Percentiles rank a stretch among this genome's conserved stretches.
phyloP scores from a whole-genome alignment of 2,329 filamentous ascomycete species.

The Sphaerostilbella broomeana region DNA sequence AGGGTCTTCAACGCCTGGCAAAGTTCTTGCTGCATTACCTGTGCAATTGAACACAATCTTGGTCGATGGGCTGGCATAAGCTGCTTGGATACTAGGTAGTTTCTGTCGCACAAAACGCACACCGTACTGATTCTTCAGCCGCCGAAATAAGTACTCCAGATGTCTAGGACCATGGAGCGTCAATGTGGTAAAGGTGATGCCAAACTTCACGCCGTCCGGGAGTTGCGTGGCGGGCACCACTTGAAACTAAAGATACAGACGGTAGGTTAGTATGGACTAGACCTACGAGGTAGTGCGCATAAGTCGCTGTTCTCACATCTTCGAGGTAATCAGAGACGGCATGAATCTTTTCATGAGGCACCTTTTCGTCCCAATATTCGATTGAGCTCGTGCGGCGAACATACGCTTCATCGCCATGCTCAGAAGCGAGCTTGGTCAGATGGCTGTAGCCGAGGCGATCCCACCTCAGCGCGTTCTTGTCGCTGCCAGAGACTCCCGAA shows the following conservation, averaged over 20 bases:
- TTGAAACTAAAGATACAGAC: too few relatives aligned
- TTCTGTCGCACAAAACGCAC: conserved; percentile 27
- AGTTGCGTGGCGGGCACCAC: conserved; percentile 24
- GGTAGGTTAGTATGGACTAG: too few relatives aligned
- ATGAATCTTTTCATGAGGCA: conserved; percentile 34
- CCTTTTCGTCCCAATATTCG: conserved; percentile 36
- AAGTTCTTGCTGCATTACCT: conserved; percentile 27
- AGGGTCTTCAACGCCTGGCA: conserved; percentile 30
- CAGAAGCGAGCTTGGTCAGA: conserved; percentile 28
- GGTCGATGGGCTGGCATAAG: conserved; percentile 22
- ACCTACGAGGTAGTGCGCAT: not conserved
- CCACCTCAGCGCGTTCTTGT: conserved; percentile 36
- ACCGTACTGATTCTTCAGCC: conserved; percentile 23
- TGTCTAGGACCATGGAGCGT: conserved; percentile 34
- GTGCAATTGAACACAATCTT: conserved; percentile 30
- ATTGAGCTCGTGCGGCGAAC: conserved; percentile 32
- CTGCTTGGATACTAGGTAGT: conserved; percentile 22
- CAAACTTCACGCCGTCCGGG: conserved; percentile 28
- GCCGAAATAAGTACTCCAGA: conserved; percentile 24
- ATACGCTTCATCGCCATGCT: conserved; percentile 25
- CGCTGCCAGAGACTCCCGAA: conserved; percentile 36
- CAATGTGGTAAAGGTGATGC: conserved; percentile 30
- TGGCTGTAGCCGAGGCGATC: conserved; percentile 34
- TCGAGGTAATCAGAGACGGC: conserved; percentile 35
- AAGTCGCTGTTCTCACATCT: conserved; percentile 23